These are phyloP conservation scores for Thelonectria discophora DNA, from an alignment of 2,329 filamentous ascomycete genomes.

Conservation along the genomic window DNA sequence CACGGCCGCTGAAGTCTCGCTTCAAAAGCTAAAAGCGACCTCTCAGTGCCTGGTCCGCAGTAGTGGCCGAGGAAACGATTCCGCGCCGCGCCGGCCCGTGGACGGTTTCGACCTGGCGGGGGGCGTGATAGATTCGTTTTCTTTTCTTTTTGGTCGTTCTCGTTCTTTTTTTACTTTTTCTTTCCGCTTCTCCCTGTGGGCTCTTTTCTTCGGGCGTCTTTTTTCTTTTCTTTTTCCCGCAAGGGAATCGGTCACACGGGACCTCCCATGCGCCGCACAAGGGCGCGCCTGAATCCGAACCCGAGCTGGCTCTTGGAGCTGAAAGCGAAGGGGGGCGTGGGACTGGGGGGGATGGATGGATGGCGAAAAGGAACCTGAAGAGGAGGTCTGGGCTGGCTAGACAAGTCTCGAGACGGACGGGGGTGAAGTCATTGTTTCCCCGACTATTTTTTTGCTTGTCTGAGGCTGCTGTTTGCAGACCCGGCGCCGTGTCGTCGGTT, in stretches of 20 bases:
- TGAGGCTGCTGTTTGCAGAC: slow-evolving; percentile 30
- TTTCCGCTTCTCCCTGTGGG: not conserved
- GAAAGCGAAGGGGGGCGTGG: too few relatives aligned
- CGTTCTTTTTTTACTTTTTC: slow-evolving; percentile 21
- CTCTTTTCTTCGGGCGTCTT: slow-evolving; percentile 1
- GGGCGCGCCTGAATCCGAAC: not conserved
- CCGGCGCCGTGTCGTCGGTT: slow-evolving; percentile 47
- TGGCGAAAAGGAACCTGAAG: too few relatives aligned
- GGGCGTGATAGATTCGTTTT: not conserved
- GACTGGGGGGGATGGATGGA: slow-evolving; percentile 6
- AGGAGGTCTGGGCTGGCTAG: not conserved
- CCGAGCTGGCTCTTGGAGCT: too few relatives aligned
- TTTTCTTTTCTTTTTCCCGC: slow-evolving; percentile 4
- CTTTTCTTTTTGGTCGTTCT: slow-evolving; percentile 10
- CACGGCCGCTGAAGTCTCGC: too few relatives aligned
- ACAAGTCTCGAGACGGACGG: too few relatives aligned
- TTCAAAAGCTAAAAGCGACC: slow-evolving; percentile 1
- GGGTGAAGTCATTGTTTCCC: slow-evolving; percentile 12
- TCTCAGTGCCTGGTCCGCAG: slow-evolving; percentile 2
- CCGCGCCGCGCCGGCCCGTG: slow-evolving; percentile 39
- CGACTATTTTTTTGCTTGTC: too few relatives aligned
- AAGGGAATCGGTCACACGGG: slow-evolving; percentile 9
- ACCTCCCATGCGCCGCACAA: slow-evolving; percentile 5
- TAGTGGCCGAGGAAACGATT: slow-evolving; percentile 32
- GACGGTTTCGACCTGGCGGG: slow-evolving; percentile 2